Conservation (phyloP, 2,329 filamentous ascomycete species). For the Raffaelea arxii region DNA sequence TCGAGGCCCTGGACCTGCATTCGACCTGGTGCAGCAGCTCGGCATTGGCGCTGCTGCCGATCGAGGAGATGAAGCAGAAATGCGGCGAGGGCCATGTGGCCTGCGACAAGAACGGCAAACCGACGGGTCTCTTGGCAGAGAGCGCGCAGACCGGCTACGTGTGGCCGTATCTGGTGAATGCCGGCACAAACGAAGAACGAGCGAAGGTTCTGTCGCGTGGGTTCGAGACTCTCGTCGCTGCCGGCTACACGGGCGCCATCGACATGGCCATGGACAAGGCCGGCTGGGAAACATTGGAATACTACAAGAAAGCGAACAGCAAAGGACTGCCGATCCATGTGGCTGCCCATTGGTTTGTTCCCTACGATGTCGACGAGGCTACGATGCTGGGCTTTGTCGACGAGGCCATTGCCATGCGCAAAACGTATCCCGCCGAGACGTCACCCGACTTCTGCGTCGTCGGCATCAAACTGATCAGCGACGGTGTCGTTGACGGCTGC, state of each 20-base stretch:
- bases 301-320: neutral
- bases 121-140: neutral
- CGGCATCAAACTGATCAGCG: neutral
- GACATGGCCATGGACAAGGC: neutral
- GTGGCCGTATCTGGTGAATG: neutral
- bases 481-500: neutral
- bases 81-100: neutral
- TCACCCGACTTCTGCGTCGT: neutral
- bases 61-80: neutral
- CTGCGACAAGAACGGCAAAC: neutral
- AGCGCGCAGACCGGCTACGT: neutral
- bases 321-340: neutral
- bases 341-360: neutral
- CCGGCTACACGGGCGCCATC: neutral
- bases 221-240: neutral
- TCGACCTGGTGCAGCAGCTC: neutral
- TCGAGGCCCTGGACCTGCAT: neutral
- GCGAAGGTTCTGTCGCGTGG: neutral
- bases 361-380: neutral
- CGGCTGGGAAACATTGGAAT: neutral
- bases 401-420: neutral
- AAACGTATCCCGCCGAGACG: neutral
- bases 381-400: neutral
- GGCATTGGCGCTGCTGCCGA: neutral
- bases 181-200: neutral